These are phyloP conservation scores for Acacia confusa DNA, from an alignment of 306 rosid species.

Conservation along the genomic window DNA sequence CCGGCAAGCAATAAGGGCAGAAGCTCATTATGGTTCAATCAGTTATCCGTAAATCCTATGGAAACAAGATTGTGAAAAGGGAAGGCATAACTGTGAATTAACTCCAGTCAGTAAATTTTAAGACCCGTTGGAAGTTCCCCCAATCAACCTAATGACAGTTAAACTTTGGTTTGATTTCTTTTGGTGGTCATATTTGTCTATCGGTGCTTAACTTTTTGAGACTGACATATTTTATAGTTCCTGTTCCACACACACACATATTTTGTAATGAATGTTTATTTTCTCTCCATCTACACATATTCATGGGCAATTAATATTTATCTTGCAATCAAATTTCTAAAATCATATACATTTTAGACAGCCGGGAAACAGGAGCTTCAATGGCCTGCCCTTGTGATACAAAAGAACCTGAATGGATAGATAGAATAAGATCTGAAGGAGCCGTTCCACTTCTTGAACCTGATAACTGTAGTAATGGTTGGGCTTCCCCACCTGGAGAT, in stretches of 20 bases:
- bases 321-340: not conserved
- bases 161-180: not conserved
- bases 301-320: not conserved
- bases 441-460: conserved; percentile 60
- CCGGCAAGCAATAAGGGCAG: not conserved
- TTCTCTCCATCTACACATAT: not conserved
- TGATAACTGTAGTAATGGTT: conserved; percentile 63
- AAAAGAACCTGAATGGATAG: conserved; percentile 60
- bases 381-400: conserved; percentile 54
- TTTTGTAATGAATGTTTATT: not conserved
- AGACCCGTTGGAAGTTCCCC: not conserved
- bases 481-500: conserved; percentile 82
- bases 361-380: conserved; percentile 32
- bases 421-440: conserved; percentile 70
- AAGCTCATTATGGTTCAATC: not conserved
- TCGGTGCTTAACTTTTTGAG: not conserved
- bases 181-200: not conserved
- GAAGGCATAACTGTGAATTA: not conserved
- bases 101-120: not conserved
- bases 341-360: not conserved
- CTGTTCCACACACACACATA: not conserved
- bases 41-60: not conserved
- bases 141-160: not conserved
- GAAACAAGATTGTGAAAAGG: not conserved
- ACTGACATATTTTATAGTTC: not conserved